Evolutionary conservation across 2,329 filamentous ascomycete species (phyloP), one percentile per base, ranked within the genome.

Genomic region (Diaporthe longicolla): DNA sequence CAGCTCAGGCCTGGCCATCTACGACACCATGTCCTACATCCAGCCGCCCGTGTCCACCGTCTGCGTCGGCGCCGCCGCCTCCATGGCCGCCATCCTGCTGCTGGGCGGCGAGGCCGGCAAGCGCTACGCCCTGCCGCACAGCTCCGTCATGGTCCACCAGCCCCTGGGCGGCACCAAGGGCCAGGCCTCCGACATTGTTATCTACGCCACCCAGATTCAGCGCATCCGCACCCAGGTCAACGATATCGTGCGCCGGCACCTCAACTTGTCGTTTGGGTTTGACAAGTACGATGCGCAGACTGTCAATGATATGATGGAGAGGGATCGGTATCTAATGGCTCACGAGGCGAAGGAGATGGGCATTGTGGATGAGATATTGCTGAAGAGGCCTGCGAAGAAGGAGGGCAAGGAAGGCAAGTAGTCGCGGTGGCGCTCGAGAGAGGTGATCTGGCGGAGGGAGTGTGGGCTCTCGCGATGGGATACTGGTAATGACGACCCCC

Each of bases 11-110:
- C 88, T 93, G 75, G 95, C 97, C 35, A 98, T 99, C 80, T 99
- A 99, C 88, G 97, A 99, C 82, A 99, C 97, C 17, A 98, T 99
- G 96, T 92, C 93, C 78, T 99, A 99, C 83, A 98, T 99, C 81
- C 92, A 93, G 75, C 94, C 94, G 3, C 95, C 96, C 1, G 95
- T 99, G 0, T 96, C 93, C 57, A 99, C 97, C 0, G 97, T 99
- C 40, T 98, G 97, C 80, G 90, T 99, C 57, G 97, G 97, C 10
- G 94, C 97, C 79, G 97, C 97, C 0, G 96, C 97, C 1, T 97
- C 93, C 4, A 99, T 99, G 97, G 97, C 95, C 8, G 95, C 93
- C 1, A 88, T 99, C 32, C 87, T 99, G 1, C 90, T 99, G 0
- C 93, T 94, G 63, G 97, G 96, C 61, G 97, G 97, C 26, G 91